phyloP scores from a whole-genome alignment of 768 basidiomycete species.

The Mycena filopes region DNA sequence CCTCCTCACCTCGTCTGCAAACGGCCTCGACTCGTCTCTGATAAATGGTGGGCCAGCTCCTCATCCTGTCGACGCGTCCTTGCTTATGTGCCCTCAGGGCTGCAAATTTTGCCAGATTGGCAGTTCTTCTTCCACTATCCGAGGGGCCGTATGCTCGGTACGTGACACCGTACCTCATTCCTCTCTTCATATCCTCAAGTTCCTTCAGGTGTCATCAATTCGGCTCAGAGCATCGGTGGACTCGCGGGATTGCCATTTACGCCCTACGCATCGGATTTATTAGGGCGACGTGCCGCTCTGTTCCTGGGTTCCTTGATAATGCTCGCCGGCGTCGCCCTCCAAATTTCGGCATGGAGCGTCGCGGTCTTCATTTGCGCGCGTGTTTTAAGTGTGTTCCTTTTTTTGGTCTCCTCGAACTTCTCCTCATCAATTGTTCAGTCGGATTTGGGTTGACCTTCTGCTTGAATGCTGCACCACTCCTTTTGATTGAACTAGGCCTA shows the following conservation, averaged over 20 bases:
- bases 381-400: constrained; percentile 55
- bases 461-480: constrained; percentile 68
- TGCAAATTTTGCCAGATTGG: constrained; percentile 77
- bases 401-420: neutral
- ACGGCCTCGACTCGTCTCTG: constrained; percentile 77
- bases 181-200: neutral
- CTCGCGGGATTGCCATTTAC: constrained; percentile 46
- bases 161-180: neutral
- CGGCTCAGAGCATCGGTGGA: constrained; percentile 71
- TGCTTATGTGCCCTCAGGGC: constrained; percentile 53
- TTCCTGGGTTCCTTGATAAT: constrained; percentile 72
- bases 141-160: constrained; percentile 61
- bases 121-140: constrained; percentile 65
- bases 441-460: constrained; percentile 73
- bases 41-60: constrained; percentile 54
- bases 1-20: constrained; percentile 71
- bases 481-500: constrained; percentile 76
- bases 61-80: neutral
- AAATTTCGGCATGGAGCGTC: constrained; percentile 58
- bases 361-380: constrained; percentile 68
- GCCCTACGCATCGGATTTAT: constrained; percentile 60
- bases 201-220: constrained; percentile 66
- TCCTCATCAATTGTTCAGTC: constrained; percentile 49
- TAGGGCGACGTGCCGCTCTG: constrained; percentile 70
- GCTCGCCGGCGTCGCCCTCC: constrained; percentile 70